These are phyloP conservation scores for Tricholoma terreum DNA, from an alignment of 768 basidiomycete genomes.

Conservation along the genomic window DNA sequence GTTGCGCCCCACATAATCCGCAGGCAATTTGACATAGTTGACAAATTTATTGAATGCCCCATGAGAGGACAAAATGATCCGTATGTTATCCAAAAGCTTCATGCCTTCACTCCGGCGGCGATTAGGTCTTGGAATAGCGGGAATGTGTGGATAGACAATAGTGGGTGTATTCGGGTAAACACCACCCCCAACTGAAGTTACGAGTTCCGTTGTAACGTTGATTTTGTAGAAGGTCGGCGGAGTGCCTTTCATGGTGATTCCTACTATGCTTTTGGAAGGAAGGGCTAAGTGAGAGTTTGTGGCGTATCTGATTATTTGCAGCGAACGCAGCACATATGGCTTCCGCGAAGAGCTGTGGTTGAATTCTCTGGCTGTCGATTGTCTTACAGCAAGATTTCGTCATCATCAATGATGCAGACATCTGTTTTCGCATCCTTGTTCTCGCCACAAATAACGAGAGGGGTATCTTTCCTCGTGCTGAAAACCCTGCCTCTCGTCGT, in stretches of 20 bases:
- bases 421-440: too few relatives aligned
- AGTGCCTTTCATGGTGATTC: too few relatives aligned
- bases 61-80: slow-evolving; percentile 24
- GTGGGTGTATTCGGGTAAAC: slow-evolving; percentile 24
- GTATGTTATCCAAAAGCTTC: slow-evolving; percentile 29
- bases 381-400: slow-evolving; percentile 20
- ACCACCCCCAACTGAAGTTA: too few relatives aligned
- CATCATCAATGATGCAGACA: slow-evolving; percentile 17
- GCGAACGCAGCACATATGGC: slow-evolving; percentile 22
- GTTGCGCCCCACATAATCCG: background rate
- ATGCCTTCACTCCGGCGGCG: slow-evolving; percentile 25
- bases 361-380: background rate
- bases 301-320: slow-evolving; percentile 18
- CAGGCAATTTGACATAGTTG: too few relatives aligned
- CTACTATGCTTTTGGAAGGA: slow-evolving; percentile 17
- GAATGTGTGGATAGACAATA: slow-evolving; percentile 10
- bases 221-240: too few relatives aligned
- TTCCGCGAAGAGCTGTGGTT: slow-evolving; percentile 2
- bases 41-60: slow-evolving; percentile 28
- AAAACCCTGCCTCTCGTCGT: too few relatives aligned
- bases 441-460: slow-evolving; percentile 27
- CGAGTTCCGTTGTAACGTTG: too few relatives aligned
- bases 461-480: slow-evolving; percentile 19
- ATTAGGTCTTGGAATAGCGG: slow-evolving; percentile 9
- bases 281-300: slow-evolving; percentile 3